Evolutionary conservation across 345 rosid species (phyloP).

Genomic region (Arabidopsis suecica): DNA sequence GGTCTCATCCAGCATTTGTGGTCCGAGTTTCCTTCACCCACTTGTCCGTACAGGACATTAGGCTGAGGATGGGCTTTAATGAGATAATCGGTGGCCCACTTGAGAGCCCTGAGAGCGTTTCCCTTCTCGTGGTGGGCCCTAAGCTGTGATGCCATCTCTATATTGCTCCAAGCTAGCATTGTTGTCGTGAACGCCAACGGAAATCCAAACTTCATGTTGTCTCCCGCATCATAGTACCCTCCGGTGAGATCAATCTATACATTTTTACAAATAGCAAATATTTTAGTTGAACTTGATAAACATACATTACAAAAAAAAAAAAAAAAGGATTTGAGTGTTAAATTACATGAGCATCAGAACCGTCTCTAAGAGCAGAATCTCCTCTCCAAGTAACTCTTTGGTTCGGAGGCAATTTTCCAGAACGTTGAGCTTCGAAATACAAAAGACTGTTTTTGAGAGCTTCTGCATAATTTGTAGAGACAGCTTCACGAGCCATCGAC

Average conservation of each 20-base stretch:
- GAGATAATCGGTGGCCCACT: constrained; percentile 77
- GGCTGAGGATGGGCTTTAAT: constrained; percentile 68
- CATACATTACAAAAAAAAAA: background rate
- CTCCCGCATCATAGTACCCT: constrained; percentile 83
- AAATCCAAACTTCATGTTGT: constrained; percentile 76
- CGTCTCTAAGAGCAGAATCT: constrained; percentile 69
- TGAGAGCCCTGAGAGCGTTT: constrained; percentile 55
- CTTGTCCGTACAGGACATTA: constrained; percentile 59
- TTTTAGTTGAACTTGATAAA: background rate
- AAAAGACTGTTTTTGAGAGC: constrained; percentile 69
- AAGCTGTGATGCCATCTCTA: constrained; percentile 58
- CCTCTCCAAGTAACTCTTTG: constrained; percentile 74
- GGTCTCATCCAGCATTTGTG: constrained; percentile 78
- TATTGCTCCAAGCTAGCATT: constrained; percentile 70
- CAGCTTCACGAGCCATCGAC: background rate
- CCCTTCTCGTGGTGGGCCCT: constrained; percentile 41
- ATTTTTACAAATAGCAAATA: constrained; percentile 11
- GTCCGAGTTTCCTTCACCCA: constrained; percentile 65
- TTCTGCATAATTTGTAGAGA: constrained; percentile 44
- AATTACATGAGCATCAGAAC: constrained; percentile 51
- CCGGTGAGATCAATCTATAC: constrained; percentile 61
- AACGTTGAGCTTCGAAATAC: constrained; percentile 81
- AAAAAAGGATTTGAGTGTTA: background rate
- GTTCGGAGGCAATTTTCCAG: constrained; percentile 64
- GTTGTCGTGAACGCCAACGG: constrained; percentile 78